A percentile compares a stretch with the other conserved stretches of the same genome.
These are phyloP conservation scores for Sporothrix pallida DNA, from an alignment of 2,329 filamentous ascomycete genomes.

Conservation along the genomic window DNA sequence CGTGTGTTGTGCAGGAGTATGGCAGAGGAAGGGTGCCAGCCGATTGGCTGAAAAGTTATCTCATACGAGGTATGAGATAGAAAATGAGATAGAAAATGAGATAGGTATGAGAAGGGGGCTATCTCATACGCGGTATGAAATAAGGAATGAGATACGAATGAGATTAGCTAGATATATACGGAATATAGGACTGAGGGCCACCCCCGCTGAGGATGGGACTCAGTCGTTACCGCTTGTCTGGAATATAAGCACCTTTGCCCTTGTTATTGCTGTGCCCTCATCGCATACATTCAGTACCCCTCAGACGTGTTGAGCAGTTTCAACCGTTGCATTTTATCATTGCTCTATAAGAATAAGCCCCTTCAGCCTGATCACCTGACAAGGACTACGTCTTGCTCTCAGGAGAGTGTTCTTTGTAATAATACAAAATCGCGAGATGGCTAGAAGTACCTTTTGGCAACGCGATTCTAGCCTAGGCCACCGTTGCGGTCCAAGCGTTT, in stretches of 20 bases:
- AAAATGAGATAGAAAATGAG: too few species aligned
- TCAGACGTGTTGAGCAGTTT: slow-evolving; percentile 23
- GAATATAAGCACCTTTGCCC: slow-evolving; percentile 13
- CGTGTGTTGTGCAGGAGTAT: background rate
- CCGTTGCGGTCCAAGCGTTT: too few species aligned
- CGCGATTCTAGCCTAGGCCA: too few species aligned
- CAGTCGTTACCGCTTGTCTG: slow-evolving; percentile 26
- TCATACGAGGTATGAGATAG: too few species aligned
- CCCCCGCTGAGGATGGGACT: slow-evolving; percentile 6
- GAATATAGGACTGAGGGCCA: slow-evolving; percentile 1
- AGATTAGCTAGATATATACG: background rate
- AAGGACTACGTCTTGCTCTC: background rate
- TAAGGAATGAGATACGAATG: slow-evolving; percentile 23
- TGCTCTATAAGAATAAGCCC: slow-evolving; percentile 2
- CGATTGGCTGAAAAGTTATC: too few species aligned
- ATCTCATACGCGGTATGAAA: slow-evolving; percentile 10
- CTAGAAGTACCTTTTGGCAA: too few species aligned
- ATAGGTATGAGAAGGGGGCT: background rate
- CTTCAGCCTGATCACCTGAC: slow-evolving; percentile 1
- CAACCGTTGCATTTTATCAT: slow-evolving; percentile 23
- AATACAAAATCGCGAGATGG: background rate
- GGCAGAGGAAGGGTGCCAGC: background rate
- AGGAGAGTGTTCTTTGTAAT: background rate
- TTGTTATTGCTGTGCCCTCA: slow-evolving; percentile 25
- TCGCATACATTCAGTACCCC: slow-evolving; percentile 17